These are phyloP conservation scores for Diversispora epigaea DNA, from an alignment of 192 early-diverging fungal species.

Conservation along the genomic window DNA sequence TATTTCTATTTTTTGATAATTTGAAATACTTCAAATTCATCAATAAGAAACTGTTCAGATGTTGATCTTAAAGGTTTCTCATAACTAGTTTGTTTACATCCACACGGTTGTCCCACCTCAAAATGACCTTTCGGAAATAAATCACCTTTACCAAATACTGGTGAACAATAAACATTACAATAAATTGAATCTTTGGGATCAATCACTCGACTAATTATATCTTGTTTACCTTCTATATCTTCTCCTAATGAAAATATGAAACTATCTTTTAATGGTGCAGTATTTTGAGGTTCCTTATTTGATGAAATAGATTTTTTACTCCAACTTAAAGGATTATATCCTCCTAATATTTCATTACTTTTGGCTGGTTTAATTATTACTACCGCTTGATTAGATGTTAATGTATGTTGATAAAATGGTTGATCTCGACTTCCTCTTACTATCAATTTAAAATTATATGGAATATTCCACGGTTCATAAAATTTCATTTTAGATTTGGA, in stretches of 20 bases:
- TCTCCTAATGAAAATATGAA: conserved; percentile 11
- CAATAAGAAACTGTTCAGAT: conserved; percentile 1
- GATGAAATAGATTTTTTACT: conserved; percentile 13
- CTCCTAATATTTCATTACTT: conserved; percentile 11
- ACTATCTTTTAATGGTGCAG: conserved; percentile 14
- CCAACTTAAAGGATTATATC: conserved; percentile 28
- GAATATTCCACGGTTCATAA: not conserved
- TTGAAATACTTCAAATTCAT: too few species aligned
- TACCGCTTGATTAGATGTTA: not conserved
- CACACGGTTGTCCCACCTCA: conserved; percentile 12
- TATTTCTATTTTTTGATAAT: too few species aligned
- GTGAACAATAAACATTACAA: conserved; percentile 27
- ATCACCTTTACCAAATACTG: conserved; percentile 29
- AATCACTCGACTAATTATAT: conserved; percentile 18
- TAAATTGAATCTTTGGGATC: conserved; percentile 20
- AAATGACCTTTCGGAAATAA: conserved; percentile 27
- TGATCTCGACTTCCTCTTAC: conserved; percentile 14
- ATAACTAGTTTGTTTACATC: conserved; percentile 24
- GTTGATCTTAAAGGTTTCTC: not conserved
- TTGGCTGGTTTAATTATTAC: conserved; percentile 17
- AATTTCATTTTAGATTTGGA: not conserved
- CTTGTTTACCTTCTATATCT: not conserved
- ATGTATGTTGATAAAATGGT: conserved; percentile 2
- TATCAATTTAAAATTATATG: conserved; percentile 16
- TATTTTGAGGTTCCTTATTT: conserved; percentile 14